Evolutionary conservation across 352 stramenopile genomes (phyloP), one percentile per base, ranked within the genome.

Genomic region (Phytophthora boehmeriae): DNA sequence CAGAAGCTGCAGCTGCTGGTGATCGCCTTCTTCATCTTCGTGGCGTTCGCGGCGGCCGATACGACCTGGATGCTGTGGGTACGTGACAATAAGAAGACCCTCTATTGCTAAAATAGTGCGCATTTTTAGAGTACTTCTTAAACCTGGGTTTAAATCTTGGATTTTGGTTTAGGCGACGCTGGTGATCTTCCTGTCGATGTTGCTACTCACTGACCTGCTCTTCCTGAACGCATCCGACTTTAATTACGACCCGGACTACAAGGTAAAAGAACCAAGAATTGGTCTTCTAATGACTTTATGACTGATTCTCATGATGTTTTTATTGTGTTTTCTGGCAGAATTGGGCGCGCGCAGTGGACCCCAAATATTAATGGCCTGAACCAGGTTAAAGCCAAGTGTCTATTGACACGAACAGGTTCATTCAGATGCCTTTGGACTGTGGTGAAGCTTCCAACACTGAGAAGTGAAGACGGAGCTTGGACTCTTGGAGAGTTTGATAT

Each of bases 191-290:
- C 62, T 92, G 36, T 63, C 61, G 42, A 84, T 92, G 75, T 70
- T 92, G 48, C 69, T 93, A 47, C 52, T 93, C 51, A 75, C 73
- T 38, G 85, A 93, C 48, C 50, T 93, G 44, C 56, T 92, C 27
- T 93, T 93, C 68, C 74, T 93, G 23, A 80, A 92, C 41, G 54
- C 68, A 41, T 67, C 67, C 51, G 77, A 93, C 64, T 93, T 93
- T 65, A 82, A 90, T 54, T 93, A 83, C 71, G 88, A 93, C 39
- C 82, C 85, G 6, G 81, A 93, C 71, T 93, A 93, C 75, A 93
- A 93, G 78, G 84, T 93, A 47, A 45, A 34, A 34, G 39, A 19
- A 48, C 5, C 39, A 41, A 38, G 9, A 38, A n/a, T 46, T 19
- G 25, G 25, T n/a, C 19, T 2, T 19, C 2, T 41, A 25, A 0